These are phyloP conservation scores for Celoporthe dispersa DNA, from an alignment of 2,329 filamentous ascomycete genomes.

Conservation along the genomic window DNA sequence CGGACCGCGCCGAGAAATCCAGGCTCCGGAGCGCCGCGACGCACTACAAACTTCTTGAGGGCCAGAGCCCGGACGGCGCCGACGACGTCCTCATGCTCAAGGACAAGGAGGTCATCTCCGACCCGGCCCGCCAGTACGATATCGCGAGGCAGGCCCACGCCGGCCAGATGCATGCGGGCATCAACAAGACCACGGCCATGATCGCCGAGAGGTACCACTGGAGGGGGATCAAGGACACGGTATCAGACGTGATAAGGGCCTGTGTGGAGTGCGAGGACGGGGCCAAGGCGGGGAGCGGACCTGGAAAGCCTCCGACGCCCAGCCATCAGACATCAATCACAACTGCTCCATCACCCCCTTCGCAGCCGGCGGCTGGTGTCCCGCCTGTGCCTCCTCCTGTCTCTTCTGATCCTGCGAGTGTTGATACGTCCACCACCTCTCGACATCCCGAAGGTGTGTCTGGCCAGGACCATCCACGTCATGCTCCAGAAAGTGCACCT, in stretches of 20 bases:
- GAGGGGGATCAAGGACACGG: constrained; percentile 97
- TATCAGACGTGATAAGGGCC: constrained; percentile 90
- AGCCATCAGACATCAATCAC: constrained; percentile 18
- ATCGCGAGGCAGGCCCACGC: constrained; percentile 81
- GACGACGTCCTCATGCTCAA: constrained; percentile 89
- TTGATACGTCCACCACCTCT: constrained; percentile 34
- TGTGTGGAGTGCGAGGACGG: constrained; percentile 88
- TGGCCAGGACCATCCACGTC: constrained; percentile 9
- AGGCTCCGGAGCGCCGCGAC: constrained; percentile 90
- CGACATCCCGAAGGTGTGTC: constrained; percentile 28
- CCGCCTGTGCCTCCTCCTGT: constrained; percentile 13
- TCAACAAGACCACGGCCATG: constrained; percentile 96
- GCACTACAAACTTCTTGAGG: constrained; percentile 83
- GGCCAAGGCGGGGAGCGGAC: constrained; percentile 53
- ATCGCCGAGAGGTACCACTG: constrained; percentile 96
- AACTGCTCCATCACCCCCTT: constrained; percentile 6
- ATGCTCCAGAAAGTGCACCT: constrained; percentile 35
- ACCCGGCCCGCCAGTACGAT: constrained; percentile 87
- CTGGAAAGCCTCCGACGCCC: constrained; percentile 24
- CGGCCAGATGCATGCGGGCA: constrained; percentile 75
- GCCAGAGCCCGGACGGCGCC: constrained; percentile 45
- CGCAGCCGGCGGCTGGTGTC: constrained; percentile 18
- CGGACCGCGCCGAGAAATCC: constrained; percentile 94
- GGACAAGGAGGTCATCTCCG: constrained; percentile 94
- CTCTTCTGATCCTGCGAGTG: constrained; percentile 27